Base-by-base conservation (phyloP, 345 rosid species). In the Salix suchowensis region DNA sequence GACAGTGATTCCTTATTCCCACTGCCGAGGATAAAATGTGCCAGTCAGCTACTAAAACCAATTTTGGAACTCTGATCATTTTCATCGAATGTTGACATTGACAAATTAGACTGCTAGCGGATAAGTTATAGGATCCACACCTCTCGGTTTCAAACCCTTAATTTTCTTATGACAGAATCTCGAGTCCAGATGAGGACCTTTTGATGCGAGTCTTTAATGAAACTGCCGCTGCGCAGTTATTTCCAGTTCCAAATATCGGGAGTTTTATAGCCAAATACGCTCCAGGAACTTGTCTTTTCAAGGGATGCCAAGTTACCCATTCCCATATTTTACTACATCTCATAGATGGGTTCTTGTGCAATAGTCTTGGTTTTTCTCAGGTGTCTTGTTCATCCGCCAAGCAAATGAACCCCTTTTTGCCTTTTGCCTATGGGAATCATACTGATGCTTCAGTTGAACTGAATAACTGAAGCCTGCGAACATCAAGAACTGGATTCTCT, bases 1-100 rank as follows among this genome's bases (percentile, higher is more conserved):
- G 73, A 44, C 52, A 19, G 65, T 78, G 72, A 82, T 85, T 87
- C 86, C 77, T 86, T 36, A 32, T 14, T 66, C 72, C 78, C 71
- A 36, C 44, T 7, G 79, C 83, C 28, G 80, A 58, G 71, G 76
- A 69, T 40, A 64, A 68, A 78, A 61, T 30, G 70, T 67, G 54
- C 37, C 52, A 28, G 76, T 55, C 82, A 32, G 88, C 82, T 15
- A 86, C 84, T 78, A 83, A 83, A 83, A 65, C 77, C 79, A 72
- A 61, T 81, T 83, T 79, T 72, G 82, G 78, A 65, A 60, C 18
- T 68, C 12, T 8, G 32, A 55, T 11, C 32, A 58, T n/a, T 39
- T 5, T 52, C 30, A 18, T 11, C 73, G 52, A 44, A 60, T n/a
- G 70, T 37, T 18, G 68, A 72, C 62, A 40, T 28, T 14, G 40